phyloP scores from a whole-genome alignment of 75 land plant species.

The Pinus albicaulis region DNA sequence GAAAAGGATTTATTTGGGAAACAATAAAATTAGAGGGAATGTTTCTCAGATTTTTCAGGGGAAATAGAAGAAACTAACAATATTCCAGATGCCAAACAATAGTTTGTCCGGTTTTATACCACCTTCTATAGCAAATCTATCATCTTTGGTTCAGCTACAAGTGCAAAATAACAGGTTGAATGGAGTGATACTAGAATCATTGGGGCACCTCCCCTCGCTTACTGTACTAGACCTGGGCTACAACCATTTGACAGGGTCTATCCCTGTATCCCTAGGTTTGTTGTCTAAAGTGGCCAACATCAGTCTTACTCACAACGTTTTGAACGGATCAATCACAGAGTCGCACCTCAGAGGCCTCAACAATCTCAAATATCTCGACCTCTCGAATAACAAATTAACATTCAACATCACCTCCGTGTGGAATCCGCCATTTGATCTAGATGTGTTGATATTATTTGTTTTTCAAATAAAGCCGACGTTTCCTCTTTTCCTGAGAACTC shows the following conservation, averaged over 20 bases:
- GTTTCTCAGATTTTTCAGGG: neutral
- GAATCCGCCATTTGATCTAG: neutral
- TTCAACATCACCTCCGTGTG: neutral
- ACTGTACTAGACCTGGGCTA: neutral
- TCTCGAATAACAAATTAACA: neutral
- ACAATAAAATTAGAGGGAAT: neutral
- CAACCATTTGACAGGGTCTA: constrained; percentile 11
- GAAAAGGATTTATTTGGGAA: neutral
- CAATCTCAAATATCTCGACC: neutral
- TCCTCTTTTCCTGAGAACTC: neutral
- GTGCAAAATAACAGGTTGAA: constrained; percentile 37
- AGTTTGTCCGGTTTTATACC: neutral
- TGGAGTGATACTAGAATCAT: constrained; percentile 46
- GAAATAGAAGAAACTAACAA: neutral
- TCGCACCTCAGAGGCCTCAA: neutral
- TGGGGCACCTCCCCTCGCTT: constrained; percentile 31
- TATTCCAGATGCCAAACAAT: neutral
- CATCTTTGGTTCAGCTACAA: constrained; percentile 13
- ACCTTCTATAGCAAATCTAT: neutral
- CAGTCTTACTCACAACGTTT: neutral
- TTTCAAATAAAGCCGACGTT: neutral
- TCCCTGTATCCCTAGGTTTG: constrained; percentile 44
- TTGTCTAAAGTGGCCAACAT: constrained; percentile 8
- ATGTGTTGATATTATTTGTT: neutral
- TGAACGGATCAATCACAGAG: too few species aligned